Evolutionary conservation across 2,329 filamentous ascomycete species (phyloP), one percentile per base, ranked within the genome.

Genomic region (Zarea fungicola): DNA sequence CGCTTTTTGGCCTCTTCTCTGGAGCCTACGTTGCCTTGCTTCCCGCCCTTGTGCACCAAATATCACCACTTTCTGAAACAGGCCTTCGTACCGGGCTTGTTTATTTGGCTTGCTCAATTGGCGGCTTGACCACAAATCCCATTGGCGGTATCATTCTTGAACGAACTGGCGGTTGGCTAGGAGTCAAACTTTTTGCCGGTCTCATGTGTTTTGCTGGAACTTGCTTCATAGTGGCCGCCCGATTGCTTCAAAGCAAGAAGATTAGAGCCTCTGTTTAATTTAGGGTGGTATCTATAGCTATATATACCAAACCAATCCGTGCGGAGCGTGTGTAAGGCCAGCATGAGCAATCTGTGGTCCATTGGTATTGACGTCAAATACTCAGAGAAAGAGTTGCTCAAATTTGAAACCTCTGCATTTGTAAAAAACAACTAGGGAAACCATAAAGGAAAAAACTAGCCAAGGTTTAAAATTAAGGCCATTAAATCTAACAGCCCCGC

Each of bases 51-150:
- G 49, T 60, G 10, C 60, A 60, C 1, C 73, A 80, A 49, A 76
- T 82, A 44, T 75, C 73, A 0, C 73, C 77, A 42, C 66, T 78
- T 36, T 64, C 70, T 5, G 69, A 79, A 54, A 72, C 81, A 9
- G 80, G 79, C 1, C 67, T 76, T 1, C 67, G 78, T 5, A 76
- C 71, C 5, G 79, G 79, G 18, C 47, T 56, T 11, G 41, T 48
- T 11, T 52, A 50, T 9, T 28, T 55, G 13, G 22, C 51, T 18
- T 42, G 47, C n/a, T 44, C 56, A 6, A 21, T 57, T 19, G 56
- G 53, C 6, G 51, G 48, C 14, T 39, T 57, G 22, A 42, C 52
- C 2, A 51, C 54, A 3, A 48, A 49, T 10, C 55, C 56, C 11
- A 57, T 58, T 37, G 54, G 52, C 6, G 55, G 52, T 16, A 45